These are phyloP conservation scores for Pseudopediastrum boryanum DNA, from an alignment of 139 green algal genomes.

Conservation along the genomic window DNA sequence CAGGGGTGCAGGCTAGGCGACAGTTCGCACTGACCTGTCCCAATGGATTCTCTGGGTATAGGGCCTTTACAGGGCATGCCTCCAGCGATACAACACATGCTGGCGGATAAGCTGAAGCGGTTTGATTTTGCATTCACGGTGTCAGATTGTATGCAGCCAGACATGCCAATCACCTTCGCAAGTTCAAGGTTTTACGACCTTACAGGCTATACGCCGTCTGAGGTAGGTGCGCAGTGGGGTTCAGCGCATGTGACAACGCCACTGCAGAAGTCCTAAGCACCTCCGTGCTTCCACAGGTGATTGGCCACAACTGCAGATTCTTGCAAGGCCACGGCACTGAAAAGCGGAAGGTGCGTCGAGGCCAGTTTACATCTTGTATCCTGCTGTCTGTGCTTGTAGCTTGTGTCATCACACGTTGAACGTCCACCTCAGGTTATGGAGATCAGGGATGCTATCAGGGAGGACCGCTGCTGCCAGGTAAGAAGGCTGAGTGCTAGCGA, in stretches of 20 bases:
- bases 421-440: conserved; percentile 38
- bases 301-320: conserved; percentile 94
- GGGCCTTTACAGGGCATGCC: too few species aligned
- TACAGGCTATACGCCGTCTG: conserved; percentile 83
- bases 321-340: conserved; percentile 88
- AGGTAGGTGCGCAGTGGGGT: too few species aligned
- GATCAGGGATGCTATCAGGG: conserved; percentile 78
- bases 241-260: too few species aligned
- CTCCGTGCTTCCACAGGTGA: conserved; percentile 49
- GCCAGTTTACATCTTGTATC: too few species aligned
- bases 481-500: too few species aligned
- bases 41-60: too few species aligned
- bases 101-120: not conserved
- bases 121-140: conserved; percentile 79
- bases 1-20: too few species aligned
- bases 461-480: conserved; percentile 73
- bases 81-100: too few species aligned
- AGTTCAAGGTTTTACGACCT: conserved; percentile 85
- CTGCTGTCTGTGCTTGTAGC: too few species aligned
- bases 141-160: conserved; percentile 81
- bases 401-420: not conserved
- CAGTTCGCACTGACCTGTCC: too few species aligned
- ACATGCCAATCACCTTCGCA: conserved; percentile 92
- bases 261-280: too few species aligned
- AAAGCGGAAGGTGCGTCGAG: conserved; percentile 59